Conservation (phyloP, 2,329 filamentous ascomycete genomes). For the Colletotrichum theobromicola region DNA sequence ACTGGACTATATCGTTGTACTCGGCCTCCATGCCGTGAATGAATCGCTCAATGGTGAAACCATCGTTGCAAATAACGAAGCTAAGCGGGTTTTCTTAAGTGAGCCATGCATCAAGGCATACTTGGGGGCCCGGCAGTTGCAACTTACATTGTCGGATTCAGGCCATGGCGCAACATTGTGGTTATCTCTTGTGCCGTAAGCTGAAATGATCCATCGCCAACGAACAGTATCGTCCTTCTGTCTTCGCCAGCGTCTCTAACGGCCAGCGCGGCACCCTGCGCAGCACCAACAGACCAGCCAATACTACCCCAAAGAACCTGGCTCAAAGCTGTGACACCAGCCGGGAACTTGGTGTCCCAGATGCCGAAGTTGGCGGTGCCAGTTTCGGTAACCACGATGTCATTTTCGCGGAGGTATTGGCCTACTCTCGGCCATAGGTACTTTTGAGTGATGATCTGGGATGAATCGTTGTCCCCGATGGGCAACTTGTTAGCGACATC, state of each 20-base stretch:
- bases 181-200: slow-evolving; percentile 83
- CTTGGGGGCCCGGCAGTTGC: neutral
- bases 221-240: slow-evolving; percentile 79
- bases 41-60: slow-evolving; percentile 87
- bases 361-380: slow-evolving; percentile 90
- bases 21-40: slow-evolving; percentile 82
- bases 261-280: slow-evolving; percentile 73
- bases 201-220: slow-evolving; percentile 89
- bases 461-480: slow-evolving; percentile 41
- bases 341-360: slow-evolving; percentile 82
- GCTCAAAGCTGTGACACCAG: slow-evolving; percentile 77
- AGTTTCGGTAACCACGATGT: slow-evolving; percentile 86
- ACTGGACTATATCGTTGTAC: slow-evolving; percentile 83
- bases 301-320: slow-evolving; percentile 78
- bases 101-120: neutral
- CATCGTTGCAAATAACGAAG: slow-evolving; percentile 87
- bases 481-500: slow-evolving; percentile 57
- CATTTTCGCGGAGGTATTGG: slow-evolving; percentile 72
- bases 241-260: slow-evolving; percentile 66
- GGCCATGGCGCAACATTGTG: slow-evolving; percentile 78
- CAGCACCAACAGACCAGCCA: slow-evolving; percentile 64
- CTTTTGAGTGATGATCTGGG: slow-evolving; percentile 64
- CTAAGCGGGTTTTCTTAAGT: slow-evolving; percentile 39
- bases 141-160: slow-evolving; percentile 78
- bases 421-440: slow-evolving; percentile 82